phyloP scores from a whole-genome alignment of 257 asterid genomes.

The Cinchona pubescens region DNA sequence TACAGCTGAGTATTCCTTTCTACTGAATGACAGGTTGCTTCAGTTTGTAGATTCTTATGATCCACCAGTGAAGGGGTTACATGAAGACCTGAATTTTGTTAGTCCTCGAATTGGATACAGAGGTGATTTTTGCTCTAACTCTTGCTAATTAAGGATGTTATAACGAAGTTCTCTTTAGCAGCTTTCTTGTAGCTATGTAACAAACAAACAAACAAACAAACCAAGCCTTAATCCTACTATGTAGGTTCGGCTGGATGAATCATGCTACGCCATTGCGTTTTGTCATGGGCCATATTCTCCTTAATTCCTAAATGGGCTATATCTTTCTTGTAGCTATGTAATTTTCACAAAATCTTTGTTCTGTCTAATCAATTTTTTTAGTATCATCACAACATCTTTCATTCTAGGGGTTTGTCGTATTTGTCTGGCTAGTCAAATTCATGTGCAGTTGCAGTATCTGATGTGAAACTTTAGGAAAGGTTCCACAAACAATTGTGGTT shows the following conservation, averaged over 20 bases:
- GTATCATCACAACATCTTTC: neutral
- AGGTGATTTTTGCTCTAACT: slow-evolving; percentile 47
- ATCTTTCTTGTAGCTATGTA: neutral
- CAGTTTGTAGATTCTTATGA: slow-evolving; percentile 93
- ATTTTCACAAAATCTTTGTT: neutral
- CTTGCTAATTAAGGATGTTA: neutral
- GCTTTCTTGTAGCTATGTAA: neutral
- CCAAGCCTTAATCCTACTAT: no score
- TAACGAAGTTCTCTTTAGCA: neutral
- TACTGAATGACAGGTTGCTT: slow-evolving; percentile 60
- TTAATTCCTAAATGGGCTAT: no score
- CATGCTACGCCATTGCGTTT: no score
- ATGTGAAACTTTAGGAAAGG: neutral
- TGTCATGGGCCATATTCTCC: no score
- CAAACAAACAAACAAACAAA: no score
- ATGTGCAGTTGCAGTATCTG: neutral
- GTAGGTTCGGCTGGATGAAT: no score
- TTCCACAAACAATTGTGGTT: neutral
- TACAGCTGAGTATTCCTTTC: slow-evolving; percentile 10
- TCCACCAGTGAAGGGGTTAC: slow-evolving; percentile 97
- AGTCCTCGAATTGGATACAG: slow-evolving; percentile 99
- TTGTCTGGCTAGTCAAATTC: neutral
- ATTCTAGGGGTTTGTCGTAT: neutral
- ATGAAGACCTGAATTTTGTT: slow-evolving; percentile 96
- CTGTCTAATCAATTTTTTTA: neutral